phyloP scores from a whole-genome alignment of 306 rosid genomes.

The Fagus crenata region DNA sequence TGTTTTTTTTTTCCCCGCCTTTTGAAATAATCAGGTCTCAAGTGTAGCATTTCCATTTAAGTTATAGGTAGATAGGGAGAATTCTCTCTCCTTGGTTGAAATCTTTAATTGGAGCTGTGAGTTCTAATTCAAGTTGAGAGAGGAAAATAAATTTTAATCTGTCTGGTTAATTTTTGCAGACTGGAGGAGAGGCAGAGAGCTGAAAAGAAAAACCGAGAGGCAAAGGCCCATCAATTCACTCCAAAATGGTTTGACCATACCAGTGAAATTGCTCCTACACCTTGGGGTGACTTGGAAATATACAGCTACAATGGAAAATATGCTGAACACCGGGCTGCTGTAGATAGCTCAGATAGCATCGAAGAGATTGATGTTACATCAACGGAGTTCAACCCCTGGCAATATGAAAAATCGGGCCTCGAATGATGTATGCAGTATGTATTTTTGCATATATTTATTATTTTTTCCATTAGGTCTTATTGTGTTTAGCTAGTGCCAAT shows the following conservation, averaged over 20 bases:
- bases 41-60: background rate
- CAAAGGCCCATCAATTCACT: constrained; percentile 49
- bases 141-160: background rate
- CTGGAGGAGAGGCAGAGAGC: constrained; percentile 85
- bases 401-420: constrained; percentile 47
- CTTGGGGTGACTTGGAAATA: constrained; percentile 82
- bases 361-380: constrained; percentile 42
- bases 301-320: constrained; percentile 74
- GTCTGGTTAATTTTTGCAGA: constrained; percentile 37
- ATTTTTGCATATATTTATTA: background rate
- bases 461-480: background rate
- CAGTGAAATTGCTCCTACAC: constrained; percentile 60
- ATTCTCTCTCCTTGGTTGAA: background rate
- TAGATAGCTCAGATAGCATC: constrained; percentile 44
- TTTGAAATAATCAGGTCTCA: background rate
- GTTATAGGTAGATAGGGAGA: background rate
- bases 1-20: background rate
- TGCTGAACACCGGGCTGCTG: constrained; percentile 47
- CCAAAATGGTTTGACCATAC: constrained; percentile 78
- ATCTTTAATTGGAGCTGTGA: background rate
- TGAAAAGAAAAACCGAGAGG: constrained; percentile 68
- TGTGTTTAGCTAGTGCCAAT: constrained; percentile 22
- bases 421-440: constrained; percentile 24
- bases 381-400: constrained; percentile 79
- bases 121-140: background rate